Evolutionary conservation across 495 filamentous ascomycete species (phyloP).

Genomic region (Clavariopsis aquatica): DNA sequence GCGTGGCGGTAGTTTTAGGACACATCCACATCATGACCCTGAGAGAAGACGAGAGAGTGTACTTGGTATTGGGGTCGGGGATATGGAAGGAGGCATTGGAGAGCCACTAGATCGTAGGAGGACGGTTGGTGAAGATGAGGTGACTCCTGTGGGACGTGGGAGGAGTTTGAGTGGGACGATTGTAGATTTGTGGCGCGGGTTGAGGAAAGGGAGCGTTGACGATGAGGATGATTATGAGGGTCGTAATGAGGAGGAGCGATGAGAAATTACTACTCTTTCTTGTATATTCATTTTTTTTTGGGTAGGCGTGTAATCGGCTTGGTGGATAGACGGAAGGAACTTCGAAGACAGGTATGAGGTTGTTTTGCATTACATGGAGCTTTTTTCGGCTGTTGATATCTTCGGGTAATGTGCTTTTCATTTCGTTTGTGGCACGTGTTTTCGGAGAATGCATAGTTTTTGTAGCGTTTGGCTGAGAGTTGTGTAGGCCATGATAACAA

Average conservation of each 20-base stretch:
- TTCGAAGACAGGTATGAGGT: too few relatives aligned
- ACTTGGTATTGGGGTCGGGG: slow-evolving; percentile 20
- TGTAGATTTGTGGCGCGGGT: slow-evolving; percentile 38
- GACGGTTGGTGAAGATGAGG: slow-evolving; percentile 3
- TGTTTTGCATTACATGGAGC: not conserved
- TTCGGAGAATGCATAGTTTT: too few relatives aligned
- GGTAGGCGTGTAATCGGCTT: not conserved
- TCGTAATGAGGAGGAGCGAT: slow-evolving; percentile 5
- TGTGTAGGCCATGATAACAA: too few relatives aligned
- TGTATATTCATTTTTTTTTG: not conserved
- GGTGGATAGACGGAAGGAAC: not conserved
- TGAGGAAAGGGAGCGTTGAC: slow-evolving; percentile 14
- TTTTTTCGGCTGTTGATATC: too few relatives aligned
- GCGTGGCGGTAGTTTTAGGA: slow-evolving; percentile 22
- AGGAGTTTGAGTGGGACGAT: slow-evolving; percentile 43
- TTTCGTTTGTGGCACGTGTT: too few relatives aligned
- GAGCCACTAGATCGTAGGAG: slow-evolving; percentile 24
- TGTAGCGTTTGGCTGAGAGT: too few relatives aligned
- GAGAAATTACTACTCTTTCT: slow-evolving; percentile 7
- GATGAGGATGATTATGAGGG: slow-evolving; percentile 10
- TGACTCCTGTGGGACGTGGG: slow-evolving; percentile 20
- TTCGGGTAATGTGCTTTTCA: too few relatives aligned
- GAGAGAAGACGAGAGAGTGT: slow-evolving; percentile 23
- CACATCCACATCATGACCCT: not conserved
- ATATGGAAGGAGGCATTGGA: slow-evolving; percentile 19